Evolutionary conservation across 164 flowering plant species (phyloP).

Genomic region (Santalum album): DNA sequence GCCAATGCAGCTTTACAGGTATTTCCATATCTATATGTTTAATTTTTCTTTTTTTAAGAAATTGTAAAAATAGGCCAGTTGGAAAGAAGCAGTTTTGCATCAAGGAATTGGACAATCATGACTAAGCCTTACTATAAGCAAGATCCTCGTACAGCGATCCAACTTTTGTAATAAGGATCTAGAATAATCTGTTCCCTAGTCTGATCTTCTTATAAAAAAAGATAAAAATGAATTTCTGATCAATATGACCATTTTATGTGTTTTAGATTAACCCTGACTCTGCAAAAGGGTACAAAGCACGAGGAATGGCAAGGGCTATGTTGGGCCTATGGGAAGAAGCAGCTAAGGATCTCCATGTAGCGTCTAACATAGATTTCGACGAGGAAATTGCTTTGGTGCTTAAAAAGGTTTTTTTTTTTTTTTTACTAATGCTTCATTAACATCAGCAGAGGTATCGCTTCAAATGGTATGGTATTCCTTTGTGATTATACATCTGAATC

Average conservation of each 20-base stretch:
- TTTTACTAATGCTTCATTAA: not conserved
- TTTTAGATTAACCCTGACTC: not conserved
- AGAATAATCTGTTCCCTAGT: no score
- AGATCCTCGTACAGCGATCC: no score
- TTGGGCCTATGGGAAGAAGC: not conserved
- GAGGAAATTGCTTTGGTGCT: not conserved
- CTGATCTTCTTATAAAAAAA: no score
- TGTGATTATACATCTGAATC: not conserved
- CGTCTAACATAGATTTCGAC: not conserved
- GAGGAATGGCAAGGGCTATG: slow-evolving; percentile 1
- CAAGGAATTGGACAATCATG: no score
- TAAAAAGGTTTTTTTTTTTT: not conserved
- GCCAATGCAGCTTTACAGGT: slow-evolving; percentile 35
- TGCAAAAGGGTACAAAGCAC: not conserved
- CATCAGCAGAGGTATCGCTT: no score
- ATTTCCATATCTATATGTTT: not conserved
- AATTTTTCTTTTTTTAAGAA: not conserved
- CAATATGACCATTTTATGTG: not conserved
- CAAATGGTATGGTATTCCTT: not conserved
- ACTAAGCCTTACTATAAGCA: no score
- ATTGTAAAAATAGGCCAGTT: no score
- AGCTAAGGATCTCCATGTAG: not conserved
- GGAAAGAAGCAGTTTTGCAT: no score
- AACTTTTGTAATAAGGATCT: no score
- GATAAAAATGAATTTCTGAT: no score